Evolutionary conservation across 2,329 filamentous ascomycete species (phyloP), one percentile per base, ranked within the genome.

Genomic region (Calonectria crousiana): DNA sequence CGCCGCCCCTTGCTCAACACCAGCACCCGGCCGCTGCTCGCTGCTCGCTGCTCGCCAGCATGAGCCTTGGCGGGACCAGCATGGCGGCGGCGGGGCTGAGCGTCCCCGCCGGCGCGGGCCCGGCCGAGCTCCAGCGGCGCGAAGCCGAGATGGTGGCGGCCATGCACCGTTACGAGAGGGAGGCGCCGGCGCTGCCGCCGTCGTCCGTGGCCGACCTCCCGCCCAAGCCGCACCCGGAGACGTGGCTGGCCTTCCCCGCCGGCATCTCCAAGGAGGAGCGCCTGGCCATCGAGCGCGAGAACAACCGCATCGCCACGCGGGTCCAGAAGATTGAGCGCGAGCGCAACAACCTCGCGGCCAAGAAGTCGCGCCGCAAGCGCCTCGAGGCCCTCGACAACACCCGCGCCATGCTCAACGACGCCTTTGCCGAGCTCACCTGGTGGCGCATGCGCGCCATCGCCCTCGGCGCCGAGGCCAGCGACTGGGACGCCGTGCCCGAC

Each of bases 261-360:
- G 77, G 69, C 3, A 73, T 78, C 10, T 58, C 76, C 13, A 38
- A 68, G 2, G 41, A 76, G 9, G 69, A 75, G 23, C 74, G 77
- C 0, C 30, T 47, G 0, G 9, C 68, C 0, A 74, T 82, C 2
- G 75, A 79, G 26, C 74, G 62, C 0, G 70, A 73, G 9, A 82
- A 82, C 71, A 83, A 85, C 66, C 16, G 58, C 8, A 79, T 84
- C 47, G 78, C 83, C 3, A 70, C 71, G 4, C 66, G 76, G 26
- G 75, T 77, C 11, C 79, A 81, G 71, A 64, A 30, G 5, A 60
- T 81, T 2, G 82, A 85, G 23, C 79, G 82, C 2, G 72, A 80
- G 52, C 78, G 85, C 6, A 87, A 87, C 78, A 86, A 86, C 73
- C 72, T 78, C 44, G 83, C 85, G 0, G 85, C 85, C 30, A 84